Evolutionary conservation across 148 eudicot genomes (phyloP).

Genomic region (Chenopodium quinoa): DNA sequence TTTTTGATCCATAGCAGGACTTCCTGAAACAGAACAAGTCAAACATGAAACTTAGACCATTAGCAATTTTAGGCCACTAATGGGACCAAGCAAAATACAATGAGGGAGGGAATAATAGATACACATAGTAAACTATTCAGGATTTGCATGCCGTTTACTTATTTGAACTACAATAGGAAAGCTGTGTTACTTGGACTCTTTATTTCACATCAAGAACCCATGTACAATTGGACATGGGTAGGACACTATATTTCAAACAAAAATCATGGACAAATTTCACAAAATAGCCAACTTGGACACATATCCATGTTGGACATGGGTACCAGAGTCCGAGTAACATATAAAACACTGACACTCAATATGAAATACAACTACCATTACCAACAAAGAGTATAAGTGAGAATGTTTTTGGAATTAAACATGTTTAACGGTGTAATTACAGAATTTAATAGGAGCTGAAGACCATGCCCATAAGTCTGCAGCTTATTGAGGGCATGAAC

Average conservation of each 20-base stretch:
- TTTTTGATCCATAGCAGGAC: constrained; percentile 96
- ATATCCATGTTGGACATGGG: too few species aligned
- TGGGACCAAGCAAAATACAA: background rate
- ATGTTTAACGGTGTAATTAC: background rate
- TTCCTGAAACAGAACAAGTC: constrained; percentile 55
- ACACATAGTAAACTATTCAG: background rate
- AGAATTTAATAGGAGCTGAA: background rate
- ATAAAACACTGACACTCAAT: background rate
- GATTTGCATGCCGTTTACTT: background rate
- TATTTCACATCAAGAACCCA: too few species aligned
- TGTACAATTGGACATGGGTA: too few species aligned
- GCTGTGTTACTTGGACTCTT: too few species aligned
- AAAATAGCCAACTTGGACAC: too few species aligned
- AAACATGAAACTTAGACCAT: constrained; percentile 11
- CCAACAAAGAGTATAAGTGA: background rate
- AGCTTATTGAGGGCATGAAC: background rate
- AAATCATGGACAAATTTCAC: too few species aligned
- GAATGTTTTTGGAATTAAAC: too few species aligned
- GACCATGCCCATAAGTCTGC: background rate
- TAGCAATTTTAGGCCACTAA: background rate
- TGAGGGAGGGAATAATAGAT: background rate
- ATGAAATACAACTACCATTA: background rate
- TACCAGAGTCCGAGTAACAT: too few species aligned
- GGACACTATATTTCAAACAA: too few species aligned
- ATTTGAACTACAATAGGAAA: background rate